Evolutionary conservation across 345 rosid species (phyloP), one percentile per base, ranked within the genome.

Genomic region (Psidium friedrichsthalianum): DNA sequence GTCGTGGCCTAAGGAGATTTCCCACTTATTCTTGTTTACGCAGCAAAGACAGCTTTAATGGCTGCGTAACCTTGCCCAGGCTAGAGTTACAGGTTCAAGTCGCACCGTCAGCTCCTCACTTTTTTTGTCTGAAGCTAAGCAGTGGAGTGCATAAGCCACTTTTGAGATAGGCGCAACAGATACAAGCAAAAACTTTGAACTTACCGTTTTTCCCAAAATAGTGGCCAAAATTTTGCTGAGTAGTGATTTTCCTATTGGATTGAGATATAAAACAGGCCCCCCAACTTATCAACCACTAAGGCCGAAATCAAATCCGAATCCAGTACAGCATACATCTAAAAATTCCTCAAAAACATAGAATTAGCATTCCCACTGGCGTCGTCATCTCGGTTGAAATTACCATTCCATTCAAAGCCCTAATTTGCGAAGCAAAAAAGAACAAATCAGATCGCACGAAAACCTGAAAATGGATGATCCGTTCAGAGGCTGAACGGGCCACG

Each of bases 401-500:
- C 56, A 3, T n/a, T 82, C 24, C 56, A 13, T 9, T 51, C 2
- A 51, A 42, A 83, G 74, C 69, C 76, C 54, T 56, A 57, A 57
- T 40, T 40, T 21, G 36, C 29, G 36, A 58, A 29, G 27, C 40
- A 13, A 6, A 53, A 53, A 16, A 27, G 57, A 42, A 18, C 25
- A 5, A 36, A 69, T 44, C 47, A 24, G 47, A 36, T 69, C 47
- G 24, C 56, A 61, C 49, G 11, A 59, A 57, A 88, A 97, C 98
- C 98, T 89, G 91, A 88, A 92, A 85, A 92, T 90, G 51, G 99
- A 80, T 57, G 96, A 89, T 29, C 91, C 94, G 82, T 88, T 91
- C 42, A 89, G 81, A 59, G 93, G 91, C 86, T 90, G 98, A 13
- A 88, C 86, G 8, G 98, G 94, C 98, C 98, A 97, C 54, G 94